Base-by-base conservation (phyloP, 257 asterid species). In the Fraxinus americana region DNA sequence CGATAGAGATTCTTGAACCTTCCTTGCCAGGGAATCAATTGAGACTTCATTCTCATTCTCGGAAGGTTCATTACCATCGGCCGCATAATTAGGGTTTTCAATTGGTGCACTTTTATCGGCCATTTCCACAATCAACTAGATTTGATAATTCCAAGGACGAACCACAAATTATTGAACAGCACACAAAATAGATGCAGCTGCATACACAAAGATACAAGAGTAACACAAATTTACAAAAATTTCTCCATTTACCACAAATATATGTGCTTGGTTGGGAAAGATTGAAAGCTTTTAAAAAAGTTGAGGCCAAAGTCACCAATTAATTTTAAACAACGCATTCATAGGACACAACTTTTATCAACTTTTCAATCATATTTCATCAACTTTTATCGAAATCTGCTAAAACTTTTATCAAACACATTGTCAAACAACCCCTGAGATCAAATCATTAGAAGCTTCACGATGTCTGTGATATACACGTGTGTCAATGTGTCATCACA, bases 1-100 rank as follows among this genome's bases (percentile, higher is more conserved):
- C 19, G 85, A 78, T 10, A 78, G 71, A 59, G 85, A 82, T 79
- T 82, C 83, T 69, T 82, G 85, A 14, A 78, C 67, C 74, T 78
- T 70, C 27, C 69, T 80, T 39, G 82, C 41, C 61, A 82, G 57
- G 17, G 83, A 67, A 75, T 78, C 77, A 29, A 75, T 70, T 16
- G 85, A 70, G 61, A 45, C 70, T n/a, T 75, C 85, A 70, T 78
- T 78, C 63, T 76, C 72, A 5, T 73, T 74, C 34, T 75, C 78
- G 54, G 75, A 66, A 61, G 80, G 32, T 72, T 70, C 50, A 43
- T 75, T 78, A 30, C 73, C 78, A 63, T 78, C 72, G 61, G 74
- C 32, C 32, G 74, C 45, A 75, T 67, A 29, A 35, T 68, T 48
- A 41, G 45, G 75, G 72, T 75, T 59, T 68, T 74, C 77, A 70